A percentile compares a stretch with the other conserved stretches of the same genome.
phyloP scores from a whole-genome alignment of 805 yeast species.

The Debaryomyces prosopidis region DNA sequence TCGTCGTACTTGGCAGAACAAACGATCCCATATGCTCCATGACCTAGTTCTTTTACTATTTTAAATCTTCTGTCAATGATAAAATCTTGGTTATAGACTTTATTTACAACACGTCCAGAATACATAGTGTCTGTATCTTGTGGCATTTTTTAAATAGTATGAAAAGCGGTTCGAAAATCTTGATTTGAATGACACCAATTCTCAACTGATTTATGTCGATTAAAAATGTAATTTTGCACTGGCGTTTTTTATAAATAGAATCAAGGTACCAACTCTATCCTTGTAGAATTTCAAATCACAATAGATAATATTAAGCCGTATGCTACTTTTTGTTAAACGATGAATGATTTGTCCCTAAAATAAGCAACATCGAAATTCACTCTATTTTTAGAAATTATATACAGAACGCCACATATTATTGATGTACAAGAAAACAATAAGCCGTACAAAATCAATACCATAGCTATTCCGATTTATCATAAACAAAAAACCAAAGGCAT shows the following conservation, averaged over 20 bases:
- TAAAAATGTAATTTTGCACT: neutral
- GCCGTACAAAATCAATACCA: no score
- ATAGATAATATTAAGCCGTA: no score
- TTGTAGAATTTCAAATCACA: no score
- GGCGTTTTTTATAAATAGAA: neutral
- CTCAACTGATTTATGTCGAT: neutral
- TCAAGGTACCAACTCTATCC: neutral
- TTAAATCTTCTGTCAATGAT: conserved; percentile 87
- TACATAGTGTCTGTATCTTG: conserved; percentile 9
- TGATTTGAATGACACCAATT: neutral
- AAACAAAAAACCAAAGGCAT: no score
- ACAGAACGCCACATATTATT: neutral
- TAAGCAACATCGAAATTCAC: no score
- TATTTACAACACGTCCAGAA: conserved; percentile 37
- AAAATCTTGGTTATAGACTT: conserved; percentile 77
- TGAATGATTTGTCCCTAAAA: no score
- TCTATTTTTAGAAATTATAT: neutral
- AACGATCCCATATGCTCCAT: conserved; percentile 97
- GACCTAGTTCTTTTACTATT: conserved; percentile 90
- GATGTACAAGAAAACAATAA: no score
- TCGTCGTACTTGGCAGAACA: conserved; percentile 91
- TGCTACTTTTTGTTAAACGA: no score
- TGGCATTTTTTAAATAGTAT: conserved; percentile 2
- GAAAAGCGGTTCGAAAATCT: neutral
- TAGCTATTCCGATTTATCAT: no score